A percentile compares a stretch with the other conserved stretches of the same genome.
phyloP scores from a whole-genome alignment of 352 stramenopile species.

The Globisporangium okanoganense region DNA sequence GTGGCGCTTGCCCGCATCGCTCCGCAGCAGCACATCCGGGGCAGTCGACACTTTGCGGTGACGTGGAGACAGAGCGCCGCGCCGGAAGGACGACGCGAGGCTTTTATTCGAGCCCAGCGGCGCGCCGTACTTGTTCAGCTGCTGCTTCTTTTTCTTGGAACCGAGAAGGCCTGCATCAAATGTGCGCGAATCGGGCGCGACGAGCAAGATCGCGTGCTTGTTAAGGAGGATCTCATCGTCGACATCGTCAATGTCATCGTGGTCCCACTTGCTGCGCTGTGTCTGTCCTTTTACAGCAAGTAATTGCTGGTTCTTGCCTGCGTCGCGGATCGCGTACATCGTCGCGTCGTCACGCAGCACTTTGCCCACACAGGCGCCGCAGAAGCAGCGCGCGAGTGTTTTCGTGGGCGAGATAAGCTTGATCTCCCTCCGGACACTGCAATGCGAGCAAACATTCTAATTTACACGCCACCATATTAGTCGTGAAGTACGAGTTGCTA shows the following conservation, averaged over 20 bases:
- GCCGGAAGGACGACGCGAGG: constrained; percentile 6
- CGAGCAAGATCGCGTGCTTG: constrained; percentile 25
- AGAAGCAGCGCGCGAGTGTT: constrained; percentile 47
- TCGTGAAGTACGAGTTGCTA: not conserved
- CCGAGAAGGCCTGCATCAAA: constrained; percentile 18
- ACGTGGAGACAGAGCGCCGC: constrained; percentile 6
- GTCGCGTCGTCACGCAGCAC: constrained; percentile 49
- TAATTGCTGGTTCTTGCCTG: constrained; percentile 8
- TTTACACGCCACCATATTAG: not conserved
- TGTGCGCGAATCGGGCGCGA: constrained; percentile 17
- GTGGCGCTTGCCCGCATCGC: constrained; percentile 36
- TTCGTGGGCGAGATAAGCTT: constrained; percentile 19
- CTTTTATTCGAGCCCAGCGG: constrained; percentile 12
- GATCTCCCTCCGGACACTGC: constrained; percentile 47
- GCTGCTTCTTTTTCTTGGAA: constrained; percentile 4
- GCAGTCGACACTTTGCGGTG: constrained; percentile 21
- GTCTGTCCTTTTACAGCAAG: not conserved
- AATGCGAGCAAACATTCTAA: constrained; percentile 30
- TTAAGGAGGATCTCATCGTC: constrained; percentile 20
- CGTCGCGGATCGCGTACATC: constrained; percentile 41
- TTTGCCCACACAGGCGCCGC: constrained; percentile 46
- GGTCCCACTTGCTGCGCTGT: constrained; percentile 22
- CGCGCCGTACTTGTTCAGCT: constrained; percentile 14
- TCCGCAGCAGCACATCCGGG: constrained; percentile 41
- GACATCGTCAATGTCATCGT: constrained; percentile 35